These are phyloP conservation scores for Lophium mytilinum DNA, from an alignment of 495 filamentous ascomycete species.

Conservation along the genomic window DNA sequence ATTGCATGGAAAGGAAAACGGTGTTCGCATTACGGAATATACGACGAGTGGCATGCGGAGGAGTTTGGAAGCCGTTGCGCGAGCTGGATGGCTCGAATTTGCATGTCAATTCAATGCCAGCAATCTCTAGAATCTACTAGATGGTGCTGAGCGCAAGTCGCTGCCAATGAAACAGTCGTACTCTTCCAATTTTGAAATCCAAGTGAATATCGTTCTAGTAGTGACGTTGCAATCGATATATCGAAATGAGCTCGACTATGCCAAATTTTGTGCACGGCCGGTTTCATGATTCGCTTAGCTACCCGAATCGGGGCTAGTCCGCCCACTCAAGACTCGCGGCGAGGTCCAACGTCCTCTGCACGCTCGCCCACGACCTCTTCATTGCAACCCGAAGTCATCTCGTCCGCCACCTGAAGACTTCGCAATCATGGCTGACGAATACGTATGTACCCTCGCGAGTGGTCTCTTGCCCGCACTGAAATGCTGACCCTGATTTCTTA, in stretches of 20 bases:
- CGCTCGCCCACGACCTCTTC: slow-evolving; percentile 6
- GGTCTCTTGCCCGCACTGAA: neutral
- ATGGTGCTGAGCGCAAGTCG: neutral
- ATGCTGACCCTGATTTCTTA: slow-evolving; percentile 43
- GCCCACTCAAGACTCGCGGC: neutral
- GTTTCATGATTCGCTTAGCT: neutral
- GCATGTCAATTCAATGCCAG: no score
- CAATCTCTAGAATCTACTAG: no score
- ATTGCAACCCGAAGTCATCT: slow-evolving; percentile 18
- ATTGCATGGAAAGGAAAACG: neutral
- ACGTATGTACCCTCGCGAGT: slow-evolving; percentile 55
- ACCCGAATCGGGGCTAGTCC: neutral
- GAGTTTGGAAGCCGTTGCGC: slow-evolving; percentile 23
- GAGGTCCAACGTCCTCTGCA: slow-evolving; percentile 1
- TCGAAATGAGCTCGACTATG: no score
- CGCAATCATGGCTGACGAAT: slow-evolving; percentile 87
- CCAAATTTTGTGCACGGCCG: no score
- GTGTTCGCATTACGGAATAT: neutral
- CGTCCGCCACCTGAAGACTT: slow-evolving; percentile 23
- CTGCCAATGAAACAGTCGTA: neutral
- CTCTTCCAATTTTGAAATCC: neutral
- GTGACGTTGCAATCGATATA: no score
- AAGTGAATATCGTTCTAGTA: neutral
- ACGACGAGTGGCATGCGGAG: slow-evolving; percentile 1
- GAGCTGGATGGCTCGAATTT: slow-evolving; percentile 2